Base-by-base conservation (phyloP, 352 stramenopile genomes). In the Pythium aquatile region DNA sequence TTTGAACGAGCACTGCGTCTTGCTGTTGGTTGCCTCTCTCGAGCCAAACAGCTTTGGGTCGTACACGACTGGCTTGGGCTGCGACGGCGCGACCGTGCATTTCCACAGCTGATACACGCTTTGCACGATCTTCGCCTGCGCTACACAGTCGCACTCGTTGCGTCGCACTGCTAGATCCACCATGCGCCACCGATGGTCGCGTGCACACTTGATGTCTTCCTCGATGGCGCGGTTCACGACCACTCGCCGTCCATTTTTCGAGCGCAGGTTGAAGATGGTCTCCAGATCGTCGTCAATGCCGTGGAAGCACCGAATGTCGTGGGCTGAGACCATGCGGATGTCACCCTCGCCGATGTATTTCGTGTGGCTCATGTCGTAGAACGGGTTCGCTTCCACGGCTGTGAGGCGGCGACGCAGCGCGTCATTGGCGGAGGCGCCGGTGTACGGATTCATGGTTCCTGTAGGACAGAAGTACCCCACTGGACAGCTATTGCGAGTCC, bases 391-490 rank as follows among this genome's bases (percentile, higher is more conserved):
- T 10, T 88, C 68, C 6, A 81, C 53, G 6, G 63, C 66, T 2
- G 72, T 74, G 2, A 98, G 70, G n/a, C 74, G 61, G 29, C 94
- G 78, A 24, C 78, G 84, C 26, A 98, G 40, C 3, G 83, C 92
- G 68, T 99, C 97, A 65, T 98, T 92, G 2, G 96, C 93, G 3
- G 98, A 80, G 2, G 79, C 73, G 8, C 96, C 96, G 3, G 91
- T 66, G 26, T 91, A 77, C 57, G 91, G 88, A 64, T 98, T 89
- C 3, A 78, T 78, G 10, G 96, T 98, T 0, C 96, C 97, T 8
- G 95, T 98, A 0, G 96, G 97, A 67, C 96, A 99, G 74, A 98
- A 99, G 78, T 98, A 97, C 24, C 94, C 88, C 14, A 74, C 71
- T 6, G 92, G 93, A 69, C 97, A 99, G 17, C 72, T 33, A 37